Evolutionary conservation across 495 filamentous ascomycete genomes (phyloP).

Genomic region (Penicillium taxi): DNA sequence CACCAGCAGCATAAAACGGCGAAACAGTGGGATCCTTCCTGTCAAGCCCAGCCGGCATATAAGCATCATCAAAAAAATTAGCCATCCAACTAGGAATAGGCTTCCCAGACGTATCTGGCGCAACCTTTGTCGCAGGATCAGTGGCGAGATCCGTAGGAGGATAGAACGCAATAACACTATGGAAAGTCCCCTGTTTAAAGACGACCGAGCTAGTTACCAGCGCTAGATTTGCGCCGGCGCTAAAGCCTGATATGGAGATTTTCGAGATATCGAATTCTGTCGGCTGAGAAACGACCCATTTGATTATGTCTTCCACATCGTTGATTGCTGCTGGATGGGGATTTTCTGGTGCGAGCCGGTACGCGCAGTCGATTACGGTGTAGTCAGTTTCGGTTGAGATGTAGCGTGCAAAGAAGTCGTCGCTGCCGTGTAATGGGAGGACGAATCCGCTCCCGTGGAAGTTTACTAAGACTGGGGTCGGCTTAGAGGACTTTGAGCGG

Average conservation of each 20-base stretch:
- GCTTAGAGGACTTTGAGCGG: background rate
- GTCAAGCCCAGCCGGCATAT: conserved; percentile 1
- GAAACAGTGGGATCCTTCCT: background rate
- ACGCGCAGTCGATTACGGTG: conserved; percentile 42
- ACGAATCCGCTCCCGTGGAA: conserved; percentile 26
- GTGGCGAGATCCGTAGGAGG: conserved; percentile 1
- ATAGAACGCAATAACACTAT: conserved; percentile 5
- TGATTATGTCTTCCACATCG: conserved; percentile 43
- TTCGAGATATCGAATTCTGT: conserved; percentile 10
- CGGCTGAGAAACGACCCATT: conserved; percentile 10
- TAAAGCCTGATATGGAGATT: conserved; percentile 24
- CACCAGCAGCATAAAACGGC: conserved; percentile 1
- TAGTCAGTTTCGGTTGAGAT: conserved; percentile 17
- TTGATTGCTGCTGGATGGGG: conserved; percentile 62
- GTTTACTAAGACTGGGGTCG: conserved; percentile 23
- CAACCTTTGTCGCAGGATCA: conserved; percentile 4
- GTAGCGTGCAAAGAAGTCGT: conserved; percentile 24
- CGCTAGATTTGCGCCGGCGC: conserved; percentile 6
- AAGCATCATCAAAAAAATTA: conserved; percentile 1
- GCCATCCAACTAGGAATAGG: background rate
- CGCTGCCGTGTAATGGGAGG: conserved; percentile 23
- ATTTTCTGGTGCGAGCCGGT: conserved; percentile 63
- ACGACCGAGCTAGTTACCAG: background rate
- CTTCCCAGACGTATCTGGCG: conserved; percentile 1
- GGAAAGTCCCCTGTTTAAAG: conserved; percentile 1